Evolutionary conservation across 257 asterid genomes (phyloP).

Genomic region (Ballota nigra): DNA sequence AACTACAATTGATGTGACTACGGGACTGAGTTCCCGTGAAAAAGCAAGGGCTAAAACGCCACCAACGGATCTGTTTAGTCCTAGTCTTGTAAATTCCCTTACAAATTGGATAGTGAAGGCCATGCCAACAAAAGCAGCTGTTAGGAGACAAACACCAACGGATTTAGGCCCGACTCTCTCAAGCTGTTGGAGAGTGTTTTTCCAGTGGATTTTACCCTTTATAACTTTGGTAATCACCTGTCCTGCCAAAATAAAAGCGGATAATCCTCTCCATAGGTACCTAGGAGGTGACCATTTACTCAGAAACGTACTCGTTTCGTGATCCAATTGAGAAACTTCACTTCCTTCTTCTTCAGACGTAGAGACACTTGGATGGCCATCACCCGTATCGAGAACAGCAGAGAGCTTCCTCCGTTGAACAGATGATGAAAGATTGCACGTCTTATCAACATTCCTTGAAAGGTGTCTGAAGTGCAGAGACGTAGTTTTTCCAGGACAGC

Average conservation of each 20-base stretch:
- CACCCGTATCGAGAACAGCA: conserved; percentile 44
- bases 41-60: conserved; percentile 95
- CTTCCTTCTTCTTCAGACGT: conserved; percentile 39
- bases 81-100: conserved; percentile 87
- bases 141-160: conserved; percentile 84
- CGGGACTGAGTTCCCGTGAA: conserved; percentile 89
- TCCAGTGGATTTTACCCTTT: conserved; percentile 81
- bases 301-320: conserved; percentile 42
- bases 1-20: conserved; percentile 82
- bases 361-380: conserved; percentile 49
- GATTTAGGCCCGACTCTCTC: conserved; percentile 93
- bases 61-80: conserved; percentile 87
- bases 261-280: conserved; percentile 90
- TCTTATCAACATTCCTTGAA: conserved; percentile 33
- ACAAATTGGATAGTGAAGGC: conserved; percentile 97
- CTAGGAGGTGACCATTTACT: conserved; percentile 85
- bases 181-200: conserved; percentile 81
- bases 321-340: conserved; percentile 26
- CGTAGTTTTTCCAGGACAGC: conserved; percentile 23
- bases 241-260: conserved; percentile 70
- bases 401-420: conserved; percentile 26
- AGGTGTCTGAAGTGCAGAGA: conserved; percentile 26
- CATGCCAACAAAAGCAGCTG: conserved; percentile 95
- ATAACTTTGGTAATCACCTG: conserved; percentile 61
- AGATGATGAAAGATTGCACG: conserved; percentile 30